Conservation (phyloP, 371 early-diverging fungal species). For the Mycotypha africana region DNA sequence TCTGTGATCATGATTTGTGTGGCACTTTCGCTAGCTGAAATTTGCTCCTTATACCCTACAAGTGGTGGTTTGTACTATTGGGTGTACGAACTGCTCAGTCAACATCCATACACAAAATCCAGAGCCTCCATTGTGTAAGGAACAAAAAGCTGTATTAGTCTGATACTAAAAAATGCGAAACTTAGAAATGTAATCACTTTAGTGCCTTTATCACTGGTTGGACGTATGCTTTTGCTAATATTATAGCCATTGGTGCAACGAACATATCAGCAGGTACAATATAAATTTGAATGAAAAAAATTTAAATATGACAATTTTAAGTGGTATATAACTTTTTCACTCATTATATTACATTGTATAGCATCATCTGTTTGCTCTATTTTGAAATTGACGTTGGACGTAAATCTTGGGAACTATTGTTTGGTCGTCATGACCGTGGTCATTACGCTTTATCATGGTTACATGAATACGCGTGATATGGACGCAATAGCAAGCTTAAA, state of each 20-base stretch:
- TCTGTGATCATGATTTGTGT: conserved; percentile 56
- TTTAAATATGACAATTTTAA: no score
- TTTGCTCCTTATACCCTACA: conserved; percentile 66
- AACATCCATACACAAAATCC: conserved; percentile 11
- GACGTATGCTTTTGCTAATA: conserved; percentile 32
- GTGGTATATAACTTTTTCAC: no score
- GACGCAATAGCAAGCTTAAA: conserved; percentile 21
- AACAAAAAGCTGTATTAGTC: neutral
- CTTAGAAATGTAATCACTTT: neutral
- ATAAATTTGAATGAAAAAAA: no score
- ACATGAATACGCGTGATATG: conserved; percentile 25
- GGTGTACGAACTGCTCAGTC: conserved; percentile 29
- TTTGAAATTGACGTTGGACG: conserved; percentile 15
- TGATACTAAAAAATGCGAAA: neutral
- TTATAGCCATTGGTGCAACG: conserved; percentile 36
- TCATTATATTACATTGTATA: no score
- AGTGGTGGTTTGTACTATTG: conserved; percentile 69
- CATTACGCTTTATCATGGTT: conserved; percentile 24
- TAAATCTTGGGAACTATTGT: conserved; percentile 10
- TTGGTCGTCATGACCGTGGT: conserved; percentile 24
- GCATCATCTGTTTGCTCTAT: conserved; percentile 25
- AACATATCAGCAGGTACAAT: conserved; percentile 37
- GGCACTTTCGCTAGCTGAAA: conserved; percentile 66
- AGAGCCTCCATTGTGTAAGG: conserved; percentile 31
- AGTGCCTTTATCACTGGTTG: conserved; percentile 45